Evolutionary conservation across 129 eudicot genomes (phyloP).

Genomic region (Calendula officinalis): DNA sequence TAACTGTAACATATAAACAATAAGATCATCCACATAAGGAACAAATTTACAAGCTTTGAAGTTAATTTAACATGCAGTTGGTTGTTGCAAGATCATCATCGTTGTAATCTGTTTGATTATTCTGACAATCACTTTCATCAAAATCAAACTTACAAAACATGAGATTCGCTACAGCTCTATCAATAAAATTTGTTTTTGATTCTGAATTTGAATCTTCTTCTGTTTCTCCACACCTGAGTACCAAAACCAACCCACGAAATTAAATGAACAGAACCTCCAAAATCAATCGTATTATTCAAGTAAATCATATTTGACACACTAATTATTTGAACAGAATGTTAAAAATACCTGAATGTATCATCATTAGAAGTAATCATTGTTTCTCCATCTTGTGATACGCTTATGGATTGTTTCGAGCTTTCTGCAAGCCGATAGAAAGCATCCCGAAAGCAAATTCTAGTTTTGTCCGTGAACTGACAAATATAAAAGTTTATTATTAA

Average conservation of each 20-base stretch:
- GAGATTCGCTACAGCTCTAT: conserved; percentile 60
- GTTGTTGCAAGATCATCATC: conserved; percentile 28
- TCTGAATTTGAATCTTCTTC: conserved; percentile 37
- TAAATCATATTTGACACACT: not conserved
- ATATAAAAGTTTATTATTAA: not conserved
- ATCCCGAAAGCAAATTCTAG: conserved; percentile 80
- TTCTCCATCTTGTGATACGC: conserved; percentile 32
- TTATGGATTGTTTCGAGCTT: conserved; percentile 46
- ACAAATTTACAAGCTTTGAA: conserved; percentile 1
- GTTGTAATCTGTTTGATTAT: conserved; percentile 20
- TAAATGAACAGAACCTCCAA: not conserved
- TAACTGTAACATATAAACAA: conserved; percentile 20
- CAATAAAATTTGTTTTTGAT: conserved; percentile 53
- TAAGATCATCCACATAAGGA: conserved; percentile 20
- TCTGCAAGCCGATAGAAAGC: conserved; percentile 82
- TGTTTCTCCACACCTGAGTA: conserved; percentile 34
- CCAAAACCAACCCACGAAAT: conserved; percentile 22
- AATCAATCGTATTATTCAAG: too few relatives aligned
- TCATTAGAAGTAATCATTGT: conserved; percentile 27
- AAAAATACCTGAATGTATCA: conserved; percentile 39
- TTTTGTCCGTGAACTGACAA: conserved; percentile 51
- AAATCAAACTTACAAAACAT: conserved; percentile 46
- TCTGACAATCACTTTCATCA: conserved; percentile 18
- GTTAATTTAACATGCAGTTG: conserved; percentile 22
- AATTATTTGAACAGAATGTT: not conserved